Evolutionary conservation across 2,329 filamentous ascomycete genomes (phyloP), one percentile per base, ranked within the genome.

Genomic region (Elsinoe necatrix): DNA sequence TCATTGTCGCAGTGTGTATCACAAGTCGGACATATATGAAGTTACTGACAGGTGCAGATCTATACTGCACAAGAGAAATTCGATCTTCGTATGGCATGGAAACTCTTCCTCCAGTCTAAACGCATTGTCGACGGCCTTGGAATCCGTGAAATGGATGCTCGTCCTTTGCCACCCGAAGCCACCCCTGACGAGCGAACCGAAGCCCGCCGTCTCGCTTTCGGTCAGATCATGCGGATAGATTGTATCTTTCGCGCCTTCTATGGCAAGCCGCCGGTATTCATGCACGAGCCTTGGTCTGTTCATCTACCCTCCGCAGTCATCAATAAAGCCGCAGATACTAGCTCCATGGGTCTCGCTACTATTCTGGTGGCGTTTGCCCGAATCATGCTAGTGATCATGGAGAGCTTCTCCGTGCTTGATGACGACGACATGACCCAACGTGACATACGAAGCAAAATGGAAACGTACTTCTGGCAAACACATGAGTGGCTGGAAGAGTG

Each of bases 261-360:
- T 12, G 41, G 41, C 14, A 45, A 48, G 29, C 54, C 54, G 29
- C 54, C 54, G 2, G 54, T 56, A n/a, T 47, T 56, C n/a, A 56
- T 45, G 39, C 21, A 42, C 20, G 41, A 56, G 27, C 54, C 54
- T 6, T 56, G 54, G 54, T 45, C 39, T 9, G 54, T 56, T 14
- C 39, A 56, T 18, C 20, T 56, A 2, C 54, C 54, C 12, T 45
- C 37, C 3, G 54, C 42, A 25, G 39, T 45, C 3, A 56, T 56
- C 42, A 56, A 56, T 20, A 45, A 35, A 7, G 54, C 54, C 8
- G 39, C 39, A 1, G 54, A 47, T 16, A 21, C 54, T 6, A 47
- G 25, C n/a, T 41, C 43, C 2, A 45, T 45, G 39, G 41, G 37
- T 25, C 54, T 56, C 6, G 54, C 54, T 14, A 56, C 54, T 14